Conservation (phyloP, 306 rosid species). For the Trifolium fragiferum region DNA sequence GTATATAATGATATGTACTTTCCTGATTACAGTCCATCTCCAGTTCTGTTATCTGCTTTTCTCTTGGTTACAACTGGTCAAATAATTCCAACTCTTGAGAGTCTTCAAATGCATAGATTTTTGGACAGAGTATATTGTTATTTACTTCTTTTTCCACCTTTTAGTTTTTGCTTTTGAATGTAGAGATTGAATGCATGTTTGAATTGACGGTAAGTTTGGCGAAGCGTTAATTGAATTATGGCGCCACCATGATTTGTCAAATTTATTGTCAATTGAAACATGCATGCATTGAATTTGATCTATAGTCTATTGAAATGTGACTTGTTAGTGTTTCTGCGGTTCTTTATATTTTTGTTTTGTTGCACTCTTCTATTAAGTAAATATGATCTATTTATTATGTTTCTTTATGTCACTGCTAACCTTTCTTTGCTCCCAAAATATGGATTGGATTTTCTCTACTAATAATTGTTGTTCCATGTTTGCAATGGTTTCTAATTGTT, state of each 20-base stretch:
- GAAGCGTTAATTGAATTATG: not conserved
- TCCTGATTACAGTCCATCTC: conserved; percentile 31
- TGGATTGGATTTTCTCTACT: not conserved
- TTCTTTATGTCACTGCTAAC: not conserved
- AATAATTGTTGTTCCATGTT: not conserved
- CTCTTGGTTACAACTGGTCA: conserved; percentile 28
- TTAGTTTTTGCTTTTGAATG: not conserved
- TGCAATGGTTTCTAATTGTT: not conserved
- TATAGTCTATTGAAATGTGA: not conserved
- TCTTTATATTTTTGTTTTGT: not conserved
- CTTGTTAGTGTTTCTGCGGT: not conserved
- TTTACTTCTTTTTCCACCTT: not conserved
- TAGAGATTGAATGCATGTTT: not conserved
- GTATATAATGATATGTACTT: conserved; percentile 44
- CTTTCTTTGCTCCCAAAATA: not conserved
- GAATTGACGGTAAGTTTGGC: not conserved
- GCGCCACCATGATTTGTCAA: not conserved
- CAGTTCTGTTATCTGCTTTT: conserved; percentile 32
- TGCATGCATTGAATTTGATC: not conserved
- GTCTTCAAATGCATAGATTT: not conserved
- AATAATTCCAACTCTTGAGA: conserved; percentile 12
- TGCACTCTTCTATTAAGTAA: not conserved
- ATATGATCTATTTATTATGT: not conserved
- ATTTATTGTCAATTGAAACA: not conserved
- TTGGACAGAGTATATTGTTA: not conserved